Evolutionary conservation across 2,329 filamentous ascomycete genomes (phyloP).

Genomic region (Epichloe scottii): DNA sequence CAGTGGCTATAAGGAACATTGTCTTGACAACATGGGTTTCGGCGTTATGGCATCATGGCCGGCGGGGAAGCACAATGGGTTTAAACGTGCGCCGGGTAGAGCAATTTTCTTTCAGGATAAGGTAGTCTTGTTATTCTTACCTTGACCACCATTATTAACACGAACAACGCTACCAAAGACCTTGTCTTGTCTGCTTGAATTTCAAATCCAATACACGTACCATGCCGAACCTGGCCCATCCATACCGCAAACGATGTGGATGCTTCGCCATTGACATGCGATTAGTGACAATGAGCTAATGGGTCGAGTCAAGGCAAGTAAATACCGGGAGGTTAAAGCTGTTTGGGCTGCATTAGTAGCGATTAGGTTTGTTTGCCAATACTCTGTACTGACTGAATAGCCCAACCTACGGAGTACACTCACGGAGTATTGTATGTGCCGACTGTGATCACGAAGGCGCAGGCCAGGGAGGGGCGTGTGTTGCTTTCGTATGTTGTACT

Average conservation of each 20-base stretch:
- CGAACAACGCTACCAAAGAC: not conserved
- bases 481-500: not conserved
- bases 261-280: too few species aligned
- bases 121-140: constrained; percentile 4
- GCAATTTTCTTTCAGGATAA: constrained; percentile 7
- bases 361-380: too few species aligned
- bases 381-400: too few species aligned
- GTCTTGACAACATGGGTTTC: constrained; percentile 6
- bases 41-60: constrained; percentile 10
- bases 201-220: not conserved
- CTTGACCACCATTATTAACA: constrained; percentile 1
- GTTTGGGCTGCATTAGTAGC: too few species aligned
- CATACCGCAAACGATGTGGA: not conserved
- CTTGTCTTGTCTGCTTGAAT: not conserved
- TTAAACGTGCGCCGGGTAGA: not conserved
- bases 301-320: too few species aligned
- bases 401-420: too few species aligned
- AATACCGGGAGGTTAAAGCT: too few species aligned
- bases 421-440: too few species aligned
- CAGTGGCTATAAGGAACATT: constrained; percentile 2
- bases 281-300: too few species aligned
- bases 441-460: too few species aligned
- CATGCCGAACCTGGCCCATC: not conserved
- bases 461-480: not conserved
- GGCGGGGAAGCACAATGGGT: not conserved